Evolutionary conservation across 805 yeast species (phyloP).

Genomic region (baker's yeast (Saccharomyces cerevisiae)): DNA sequence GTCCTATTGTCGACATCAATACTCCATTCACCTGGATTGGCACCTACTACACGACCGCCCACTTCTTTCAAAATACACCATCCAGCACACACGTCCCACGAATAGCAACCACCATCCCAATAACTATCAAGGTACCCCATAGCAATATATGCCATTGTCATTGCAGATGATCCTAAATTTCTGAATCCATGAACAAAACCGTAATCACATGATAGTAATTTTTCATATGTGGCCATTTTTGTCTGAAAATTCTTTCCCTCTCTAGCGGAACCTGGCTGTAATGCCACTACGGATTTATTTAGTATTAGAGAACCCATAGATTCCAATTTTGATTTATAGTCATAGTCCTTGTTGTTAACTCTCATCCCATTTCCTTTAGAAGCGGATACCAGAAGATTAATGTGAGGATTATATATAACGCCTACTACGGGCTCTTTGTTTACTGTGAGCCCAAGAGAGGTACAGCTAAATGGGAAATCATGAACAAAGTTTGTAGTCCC

Average conservation of each 20-base stretch:
- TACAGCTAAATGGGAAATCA: conserved; percentile 53
- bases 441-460: conserved; percentile 51
- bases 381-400: conserved; percentile 44
- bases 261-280: conserved; percentile 80
- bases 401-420: conserved; percentile 54
- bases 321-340: conserved; percentile 58
- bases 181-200: conserved; percentile 76
- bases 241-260: conserved; percentile 86
- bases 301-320: conserved; percentile 79
- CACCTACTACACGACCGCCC: conserved; percentile 52
- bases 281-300: conserved; percentile 78
- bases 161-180: conserved; percentile 57
- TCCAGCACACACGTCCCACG: conserved; percentile 70
- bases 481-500: conserved; percentile 59
- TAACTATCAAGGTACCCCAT: conserved; percentile 53
- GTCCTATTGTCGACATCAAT: conserved; percentile 46
- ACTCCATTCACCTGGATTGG: conserved; percentile 41
- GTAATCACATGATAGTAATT: conserved; percentile 79
- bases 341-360: conserved; percentile 38
- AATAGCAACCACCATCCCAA: conserved; percentile 63
- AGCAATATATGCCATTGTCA: conserved; percentile 52
- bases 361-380: conserved; percentile 48
- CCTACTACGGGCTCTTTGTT: conserved; percentile 48
- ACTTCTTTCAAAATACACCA: conserved; percentile 56
- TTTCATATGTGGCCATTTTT: conserved; percentile 70